Evolutionary conservation across 345 rosid species (phyloP).

Genomic region (Cochlearia excelsa): DNA sequence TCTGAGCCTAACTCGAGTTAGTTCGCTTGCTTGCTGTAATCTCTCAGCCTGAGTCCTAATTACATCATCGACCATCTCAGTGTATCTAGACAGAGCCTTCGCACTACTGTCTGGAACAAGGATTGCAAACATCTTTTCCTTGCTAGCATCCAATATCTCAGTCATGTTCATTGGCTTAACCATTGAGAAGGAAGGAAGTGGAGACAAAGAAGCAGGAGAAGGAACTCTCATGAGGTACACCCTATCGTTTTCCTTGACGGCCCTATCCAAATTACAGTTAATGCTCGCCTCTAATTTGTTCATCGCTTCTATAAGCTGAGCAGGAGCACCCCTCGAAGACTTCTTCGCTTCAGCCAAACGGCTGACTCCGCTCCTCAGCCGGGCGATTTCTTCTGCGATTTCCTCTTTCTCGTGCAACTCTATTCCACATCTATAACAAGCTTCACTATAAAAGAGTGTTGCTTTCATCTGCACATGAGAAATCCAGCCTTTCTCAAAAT

Average conservation of each 20-base stretch:
- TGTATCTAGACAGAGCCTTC: conserved; percentile 94
- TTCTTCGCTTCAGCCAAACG: conserved; percentile 77
- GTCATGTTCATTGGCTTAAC: conserved; percentile 85
- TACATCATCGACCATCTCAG: conserved; percentile 95
- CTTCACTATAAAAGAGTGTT: conserved; percentile 75
- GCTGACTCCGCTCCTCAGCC: conserved; percentile 68
- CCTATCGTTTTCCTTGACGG: conserved; percentile 94
- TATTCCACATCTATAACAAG: conserved; percentile 75
- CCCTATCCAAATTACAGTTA: conserved; percentile 79
- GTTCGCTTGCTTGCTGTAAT: conserved; percentile 94
- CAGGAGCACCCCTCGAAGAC: conserved; percentile 73
- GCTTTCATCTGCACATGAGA: conserved; percentile 92
- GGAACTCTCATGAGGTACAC: conserved; percentile 99
- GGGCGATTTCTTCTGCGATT: conserved; percentile 88
- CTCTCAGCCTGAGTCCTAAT: conserved; percentile 94
- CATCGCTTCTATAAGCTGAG: conserved; percentile 82
- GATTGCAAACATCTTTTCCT: conserved; percentile 88
- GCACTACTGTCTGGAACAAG: conserved; percentile 98
- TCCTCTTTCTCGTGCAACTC: conserved; percentile 98
- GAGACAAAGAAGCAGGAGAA: conserved; percentile 67
- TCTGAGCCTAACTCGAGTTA: conserved; percentile 86
- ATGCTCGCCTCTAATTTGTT: conserved; percentile 73
- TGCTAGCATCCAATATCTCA: conserved; percentile 92
- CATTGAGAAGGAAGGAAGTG: conserved; percentile 85
- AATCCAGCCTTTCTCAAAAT: conserved; percentile 91